Conservation (phyloP, 768 basidiomycete genomes). For the Lanmaoa rubissima region DNA sequence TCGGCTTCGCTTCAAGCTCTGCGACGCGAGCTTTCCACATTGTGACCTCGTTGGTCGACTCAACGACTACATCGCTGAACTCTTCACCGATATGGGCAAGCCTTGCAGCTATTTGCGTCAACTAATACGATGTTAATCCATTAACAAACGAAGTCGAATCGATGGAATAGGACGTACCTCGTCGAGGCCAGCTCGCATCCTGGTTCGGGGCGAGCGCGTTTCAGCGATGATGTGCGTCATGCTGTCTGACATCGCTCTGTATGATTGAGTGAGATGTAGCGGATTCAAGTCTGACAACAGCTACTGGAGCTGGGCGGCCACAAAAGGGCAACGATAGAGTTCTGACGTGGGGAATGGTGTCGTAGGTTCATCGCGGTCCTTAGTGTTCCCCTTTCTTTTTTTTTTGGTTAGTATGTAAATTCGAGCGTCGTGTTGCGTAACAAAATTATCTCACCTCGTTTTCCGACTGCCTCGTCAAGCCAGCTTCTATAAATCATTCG, state of each 20-base stretch:
- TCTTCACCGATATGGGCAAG: constrained; percentile 32
- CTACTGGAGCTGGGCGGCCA: neutral
- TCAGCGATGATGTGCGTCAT: neutral
- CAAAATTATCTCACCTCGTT: constrained; percentile 19
- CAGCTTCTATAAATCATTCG: constrained; percentile 9
- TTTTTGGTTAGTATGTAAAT: constrained; percentile 16
- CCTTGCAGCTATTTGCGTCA: constrained; percentile 28
- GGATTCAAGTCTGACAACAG: neutral
- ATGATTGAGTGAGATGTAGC: neutral
- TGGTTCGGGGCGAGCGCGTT: constrained; percentile 16
- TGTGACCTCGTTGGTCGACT: constrained; percentile 23
- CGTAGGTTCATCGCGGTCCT: constrained; percentile 8
- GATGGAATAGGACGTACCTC: constrained; percentile 19
- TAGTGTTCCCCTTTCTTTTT: neutral
- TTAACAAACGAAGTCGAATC: neutral
- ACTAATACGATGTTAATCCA: constrained; percentile 6
- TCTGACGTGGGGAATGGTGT: neutral
- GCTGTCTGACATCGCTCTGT: constrained; percentile 4
- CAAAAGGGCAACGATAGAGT: constrained; percentile 1
- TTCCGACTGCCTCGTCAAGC: constrained; percentile 1
- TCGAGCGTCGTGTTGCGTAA: constrained; percentile 7
- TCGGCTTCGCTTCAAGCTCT: constrained; percentile 37
- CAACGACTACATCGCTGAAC: constrained; percentile 23
- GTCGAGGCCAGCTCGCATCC: constrained; percentile 25
- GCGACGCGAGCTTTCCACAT: constrained; percentile 28